Evolutionary conservation across 2,329 filamentous ascomycete species (phyloP), one percentile per base, ranked within the genome.

Genomic region (Niveomyces coronatus): DNA sequence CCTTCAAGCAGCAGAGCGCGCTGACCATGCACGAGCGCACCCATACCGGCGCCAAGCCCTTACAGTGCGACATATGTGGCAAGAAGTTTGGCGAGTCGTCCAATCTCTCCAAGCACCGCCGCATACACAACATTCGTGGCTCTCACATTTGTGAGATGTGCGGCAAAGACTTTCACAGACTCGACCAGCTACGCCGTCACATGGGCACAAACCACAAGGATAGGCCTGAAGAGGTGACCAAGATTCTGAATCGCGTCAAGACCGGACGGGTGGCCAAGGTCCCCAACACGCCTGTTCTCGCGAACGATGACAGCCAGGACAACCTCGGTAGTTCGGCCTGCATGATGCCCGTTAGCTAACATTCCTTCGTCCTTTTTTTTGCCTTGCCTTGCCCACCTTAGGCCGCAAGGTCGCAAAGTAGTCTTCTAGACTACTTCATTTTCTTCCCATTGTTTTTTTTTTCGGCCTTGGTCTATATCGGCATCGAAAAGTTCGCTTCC

Each of bases 21-120:
- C 60, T 79, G 16, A 81, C 76, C n/a, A 80, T 80, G 65, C 79
- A 84, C 47, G 69, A 71, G 48, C 68, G 77, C 27, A 76, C 71
- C 2, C 79, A 83, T 49, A 80, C 78, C 1, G 75, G 76, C 29
- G 68, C 74, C 32, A 82, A 81, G 49, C 76, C 76, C 0, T 57
- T 81, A 0, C 56, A 62, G 31, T 81, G 76, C 45, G 66, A 72
- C 2, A 60, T 70, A 19, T 82, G 77, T 46, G 65, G 63, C 31
- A 76, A 74, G 49, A 58, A 57, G 9, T 82, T 82, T 50, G 68
- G 71, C 43, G 76, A 82, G 52, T 80, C 76, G 0, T 80, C 76
- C 4, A 82, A 81, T 47, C 58, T 81, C 14, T 74, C 76, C 35
- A 82, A 81, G 47, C 77, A 82, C 50, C 68, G 71, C 35, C 73